Evolutionary conservation across 805 yeast genomes (phyloP).

Genomic region (Naumovozyma dairenensis): DNA sequence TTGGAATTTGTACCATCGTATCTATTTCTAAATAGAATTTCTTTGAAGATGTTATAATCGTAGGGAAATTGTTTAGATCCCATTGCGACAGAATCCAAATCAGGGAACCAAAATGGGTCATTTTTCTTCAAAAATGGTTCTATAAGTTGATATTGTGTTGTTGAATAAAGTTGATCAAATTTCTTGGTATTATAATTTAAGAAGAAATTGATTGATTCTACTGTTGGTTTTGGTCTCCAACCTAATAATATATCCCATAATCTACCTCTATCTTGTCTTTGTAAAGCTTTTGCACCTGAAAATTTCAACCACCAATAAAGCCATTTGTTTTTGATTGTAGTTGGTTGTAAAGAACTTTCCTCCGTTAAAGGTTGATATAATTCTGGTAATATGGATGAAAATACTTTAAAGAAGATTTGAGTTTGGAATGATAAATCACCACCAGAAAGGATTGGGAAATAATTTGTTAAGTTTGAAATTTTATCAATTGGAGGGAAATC

Average conservation of each 20-base stretch:
- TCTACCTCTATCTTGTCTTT: constrained; percentile 72
- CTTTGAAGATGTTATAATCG: constrained; percentile 25
- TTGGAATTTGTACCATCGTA: too few relatives aligned
- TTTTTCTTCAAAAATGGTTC: constrained; percentile 6
- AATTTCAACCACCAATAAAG: constrained; percentile 90
- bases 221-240: constrained; percentile 43
- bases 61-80: constrained; percentile 18
- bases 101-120: constrained; percentile 32
- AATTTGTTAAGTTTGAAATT: constrained; percentile 10
- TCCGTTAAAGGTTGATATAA: constrained; percentile 65
- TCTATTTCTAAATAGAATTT: constrained; percentile 20
- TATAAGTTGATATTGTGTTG: background rate
- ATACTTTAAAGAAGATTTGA: constrained; percentile 43
- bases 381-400: constrained; percentile 64
- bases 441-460: constrained; percentile 28
- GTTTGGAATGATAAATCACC: constrained; percentile 27
- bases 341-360: constrained; percentile 61
- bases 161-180: constrained; percentile 23
- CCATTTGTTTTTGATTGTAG: constrained; percentile 65
- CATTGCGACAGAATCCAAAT: constrained; percentile 20
- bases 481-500: constrained; percentile 6
- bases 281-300: constrained; percentile 79
- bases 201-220: constrained; percentile 25
- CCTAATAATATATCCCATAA: constrained; percentile 85
- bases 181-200: constrained; percentile 27